phyloP scores from a whole-genome alignment of 495 filamentous ascomycete genomes.

The Tetracladium setigerum region DNA sequence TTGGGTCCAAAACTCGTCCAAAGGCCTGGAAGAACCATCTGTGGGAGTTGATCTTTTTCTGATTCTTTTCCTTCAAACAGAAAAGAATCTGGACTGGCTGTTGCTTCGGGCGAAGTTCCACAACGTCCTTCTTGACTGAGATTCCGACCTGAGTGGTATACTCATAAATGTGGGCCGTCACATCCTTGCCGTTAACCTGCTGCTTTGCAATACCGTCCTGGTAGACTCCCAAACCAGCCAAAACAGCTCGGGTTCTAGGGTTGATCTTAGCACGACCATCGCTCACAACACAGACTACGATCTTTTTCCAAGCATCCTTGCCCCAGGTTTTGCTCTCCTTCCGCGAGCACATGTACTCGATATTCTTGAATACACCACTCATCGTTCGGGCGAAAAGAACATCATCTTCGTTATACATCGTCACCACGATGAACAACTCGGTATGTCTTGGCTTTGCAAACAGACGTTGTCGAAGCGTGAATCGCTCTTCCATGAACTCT shows the following conservation, averaged over 20 bases:
- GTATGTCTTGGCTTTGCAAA: conserved; percentile 92
- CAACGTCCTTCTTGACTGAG: conserved; percentile 80
- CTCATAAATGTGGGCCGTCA: conserved; percentile 98
- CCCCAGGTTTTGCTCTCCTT: conserved; percentile 95
- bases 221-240: conserved; percentile 92
- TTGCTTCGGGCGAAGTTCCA: conserved; percentile 66
- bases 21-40: conserved; percentile 99
- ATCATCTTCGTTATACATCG: conserved; percentile 99
- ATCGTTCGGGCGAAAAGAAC: conserved; percentile 93
- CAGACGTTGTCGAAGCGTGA: conserved; percentile 87
- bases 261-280: conserved; percentile 99
- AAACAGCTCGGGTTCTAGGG: conserved; percentile 76
- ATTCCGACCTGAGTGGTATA: conserved; percentile 93
- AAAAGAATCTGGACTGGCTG: conserved; percentile 95
- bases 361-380: conserved; percentile 97
- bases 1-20: conserved; percentile 84
- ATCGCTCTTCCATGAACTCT: conserved; percentile 80
- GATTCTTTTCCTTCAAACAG: conserved; percentile 98
- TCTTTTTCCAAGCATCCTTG: conserved; percentile 98
- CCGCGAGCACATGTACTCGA: conserved; percentile 92
- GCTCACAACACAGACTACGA: conserved; percentile 96
- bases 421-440: conserved; percentile 95
- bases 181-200: conserved; percentile 93
- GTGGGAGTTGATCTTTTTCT: conserved; percentile 99
- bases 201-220: conserved; percentile 99